phyloP scores from a whole-genome alignment of 2,329 filamentous ascomycete species.

The Paraconiothyrium sp. region DNA sequence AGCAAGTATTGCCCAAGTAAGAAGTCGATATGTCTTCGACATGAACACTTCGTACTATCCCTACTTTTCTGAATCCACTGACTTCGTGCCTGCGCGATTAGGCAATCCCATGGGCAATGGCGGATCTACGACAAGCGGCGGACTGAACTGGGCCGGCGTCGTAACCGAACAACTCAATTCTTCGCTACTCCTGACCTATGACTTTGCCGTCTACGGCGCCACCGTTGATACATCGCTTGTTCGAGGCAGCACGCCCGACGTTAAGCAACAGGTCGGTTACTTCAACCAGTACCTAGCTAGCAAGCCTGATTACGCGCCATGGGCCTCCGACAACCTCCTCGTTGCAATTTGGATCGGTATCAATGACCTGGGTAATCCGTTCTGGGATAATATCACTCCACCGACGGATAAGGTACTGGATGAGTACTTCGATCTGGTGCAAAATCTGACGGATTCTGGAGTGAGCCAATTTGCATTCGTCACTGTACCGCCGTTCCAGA shows the following conservation, averaged over 20 bases:
- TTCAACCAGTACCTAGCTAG: conserved; percentile 26
- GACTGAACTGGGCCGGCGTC: conserved; percentile 33
- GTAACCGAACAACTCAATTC: conserved; percentile 30
- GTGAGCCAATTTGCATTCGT: conserved; percentile 68
- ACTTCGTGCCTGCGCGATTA: too few species aligned
- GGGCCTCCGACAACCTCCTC: conserved; percentile 23
- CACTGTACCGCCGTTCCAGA: conserved; percentile 61
- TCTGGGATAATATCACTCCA: conserved; percentile 35
- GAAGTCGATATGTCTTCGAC: too few species aligned
- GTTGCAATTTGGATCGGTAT: conserved; percentile 34
- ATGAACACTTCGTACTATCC: too few species aligned
- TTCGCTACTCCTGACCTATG: conserved; percentile 25
- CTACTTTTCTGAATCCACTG: too few species aligned
- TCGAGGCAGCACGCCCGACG: conserved; percentile 23
- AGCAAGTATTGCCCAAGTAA: background rate
- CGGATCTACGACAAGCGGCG: conserved; percentile 30
- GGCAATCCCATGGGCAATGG: conserved; percentile 33
- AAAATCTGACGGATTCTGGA: conserved; percentile 62
- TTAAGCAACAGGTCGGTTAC: conserved; percentile 30
- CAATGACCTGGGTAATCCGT: conserved; percentile 36
- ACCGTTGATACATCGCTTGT: conserved; percentile 33
- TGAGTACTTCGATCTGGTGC: conserved; percentile 55
- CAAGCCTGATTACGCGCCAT: conserved; percentile 24
- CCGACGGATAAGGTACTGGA: conserved; percentile 50
- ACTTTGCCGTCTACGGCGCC: conserved; percentile 34